Conservation (phyloP, 257 asterid species). For the Coffea canephora region DNA sequence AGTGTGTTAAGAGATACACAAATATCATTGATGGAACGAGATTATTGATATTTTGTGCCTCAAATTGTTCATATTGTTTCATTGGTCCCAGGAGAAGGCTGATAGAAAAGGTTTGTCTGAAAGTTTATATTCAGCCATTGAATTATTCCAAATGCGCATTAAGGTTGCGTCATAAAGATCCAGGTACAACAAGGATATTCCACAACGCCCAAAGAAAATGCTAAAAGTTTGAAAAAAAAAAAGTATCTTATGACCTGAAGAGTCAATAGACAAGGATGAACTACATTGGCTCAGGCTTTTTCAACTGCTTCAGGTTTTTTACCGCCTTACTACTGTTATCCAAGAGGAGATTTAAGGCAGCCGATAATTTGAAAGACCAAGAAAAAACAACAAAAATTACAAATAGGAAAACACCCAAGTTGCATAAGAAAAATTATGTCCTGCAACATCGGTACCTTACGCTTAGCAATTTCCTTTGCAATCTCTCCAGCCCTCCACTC, state of each 20-base stretch:
- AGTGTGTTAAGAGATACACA: no score
- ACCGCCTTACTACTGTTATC: not conserved
- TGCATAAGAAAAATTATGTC: not conserved
- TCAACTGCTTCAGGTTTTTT: not conserved
- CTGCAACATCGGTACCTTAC: conserved; percentile 53
- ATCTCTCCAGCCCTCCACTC: conserved; percentile 91
- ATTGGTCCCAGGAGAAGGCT: not conserved
- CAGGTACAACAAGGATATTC: not conserved
- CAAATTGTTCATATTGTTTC: not conserved
- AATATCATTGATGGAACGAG: no score
- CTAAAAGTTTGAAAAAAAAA: not conserved
- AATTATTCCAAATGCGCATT: not conserved
- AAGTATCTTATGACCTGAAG: not conserved
- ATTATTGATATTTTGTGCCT: not conserved
- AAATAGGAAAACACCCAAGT: no score
- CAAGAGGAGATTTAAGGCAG: not conserved
- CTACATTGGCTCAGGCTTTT: not conserved
- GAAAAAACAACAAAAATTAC: not conserved
- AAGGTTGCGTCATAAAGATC: not conserved
- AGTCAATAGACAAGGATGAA: not conserved
- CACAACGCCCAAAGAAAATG: not conserved
- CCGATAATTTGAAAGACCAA: not conserved
- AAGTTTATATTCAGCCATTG: not conserved
- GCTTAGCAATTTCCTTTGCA: conserved; percentile 78
- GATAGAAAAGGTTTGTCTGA: not conserved